Evolutionary conservation across 352 stramenopile species (phyloP).

Genomic region (Globisporangium parvum): DNA sequence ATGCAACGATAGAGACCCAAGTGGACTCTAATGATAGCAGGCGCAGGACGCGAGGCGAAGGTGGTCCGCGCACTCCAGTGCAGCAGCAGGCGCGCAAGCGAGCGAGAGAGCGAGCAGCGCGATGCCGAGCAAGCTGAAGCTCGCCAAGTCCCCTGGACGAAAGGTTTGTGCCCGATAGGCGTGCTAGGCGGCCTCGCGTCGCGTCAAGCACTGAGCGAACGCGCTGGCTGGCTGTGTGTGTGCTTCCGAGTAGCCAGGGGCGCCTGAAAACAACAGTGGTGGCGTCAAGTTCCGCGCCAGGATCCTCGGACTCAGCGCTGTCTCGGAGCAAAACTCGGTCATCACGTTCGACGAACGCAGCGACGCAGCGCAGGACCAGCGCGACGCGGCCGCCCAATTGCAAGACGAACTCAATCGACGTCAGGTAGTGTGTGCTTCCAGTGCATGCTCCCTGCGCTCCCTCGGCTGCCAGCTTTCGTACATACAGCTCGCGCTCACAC

Average conservation of each 20-base stretch:
- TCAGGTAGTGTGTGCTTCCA: slow-evolving; percentile 19
- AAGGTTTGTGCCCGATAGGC: neutral
- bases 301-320: slow-evolving; percentile 37
- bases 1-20: too few species aligned
- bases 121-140: slow-evolving; percentile 12
- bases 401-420: slow-evolving; percentile 55
- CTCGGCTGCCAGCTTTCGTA: too few species aligned
- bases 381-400: slow-evolving; percentile 47
- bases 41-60: neutral
- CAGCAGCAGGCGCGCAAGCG: too few species aligned
- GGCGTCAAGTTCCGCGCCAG: slow-evolving; percentile 47
- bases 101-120: too few species aligned
- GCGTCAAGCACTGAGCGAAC: too few species aligned
- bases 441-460: too few species aligned
- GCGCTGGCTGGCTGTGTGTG: neutral
- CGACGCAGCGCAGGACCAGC: slow-evolving; percentile 24
- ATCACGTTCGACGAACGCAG: slow-evolving; percentile 19
- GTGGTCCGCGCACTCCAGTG: neutral
- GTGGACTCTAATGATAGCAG: neutral
- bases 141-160: slow-evolving; percentile 6
- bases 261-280: slow-evolving; percentile 28
- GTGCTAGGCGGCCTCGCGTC: too few species aligned
- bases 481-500: neutral
- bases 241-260: slow-evolving; percentile 13
- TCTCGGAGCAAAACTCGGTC: slow-evolving; percentile 36